Conservation (phyloP, 2,329 filamentous ascomycete species). For the Apiospora saccharicola region DNA sequence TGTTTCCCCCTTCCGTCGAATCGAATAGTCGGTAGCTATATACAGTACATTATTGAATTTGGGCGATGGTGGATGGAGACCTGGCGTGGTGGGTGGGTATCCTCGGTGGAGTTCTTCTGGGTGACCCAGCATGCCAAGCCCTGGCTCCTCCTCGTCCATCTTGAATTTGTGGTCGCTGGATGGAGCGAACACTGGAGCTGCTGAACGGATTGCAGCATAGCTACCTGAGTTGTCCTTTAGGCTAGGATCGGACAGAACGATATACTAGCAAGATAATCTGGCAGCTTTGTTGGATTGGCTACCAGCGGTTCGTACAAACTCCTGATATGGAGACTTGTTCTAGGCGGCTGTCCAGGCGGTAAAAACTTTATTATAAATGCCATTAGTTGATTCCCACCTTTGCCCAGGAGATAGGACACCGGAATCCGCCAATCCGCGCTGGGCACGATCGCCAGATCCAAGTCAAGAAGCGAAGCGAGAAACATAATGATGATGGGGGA, state of each 20-base stretch:
- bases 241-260: not conserved
- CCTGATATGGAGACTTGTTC: not conserved
- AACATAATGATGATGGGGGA: not conserved
- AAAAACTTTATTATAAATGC: constrained; percentile 12
- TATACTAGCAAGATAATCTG: not conserved
- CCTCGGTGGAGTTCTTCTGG: constrained; percentile 8
- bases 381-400: not conserved
- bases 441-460: not conserved
- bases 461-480: not conserved
- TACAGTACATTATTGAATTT: not conserved
- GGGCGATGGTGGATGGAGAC: constrained; percentile 1
- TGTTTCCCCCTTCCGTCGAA: not conserved
- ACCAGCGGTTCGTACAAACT: constrained; percentile 3
- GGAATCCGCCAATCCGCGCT: not conserved
- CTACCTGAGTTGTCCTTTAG: not conserved
- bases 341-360: not conserved
- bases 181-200: not conserved
- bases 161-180: constrained; percentile 4
- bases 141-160: not conserved
- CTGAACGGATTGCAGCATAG: not conserved
- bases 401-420: not conserved
- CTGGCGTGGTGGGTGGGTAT: constrained; percentile 7
- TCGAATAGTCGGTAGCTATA: not conserved
- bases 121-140: constrained; percentile 5
- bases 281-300: constrained; percentile 15